These are phyloP conservation scores for Danielia oregonensis DNA, from an alignment of 805 yeast species.

Conservation along the genomic window DNA sequence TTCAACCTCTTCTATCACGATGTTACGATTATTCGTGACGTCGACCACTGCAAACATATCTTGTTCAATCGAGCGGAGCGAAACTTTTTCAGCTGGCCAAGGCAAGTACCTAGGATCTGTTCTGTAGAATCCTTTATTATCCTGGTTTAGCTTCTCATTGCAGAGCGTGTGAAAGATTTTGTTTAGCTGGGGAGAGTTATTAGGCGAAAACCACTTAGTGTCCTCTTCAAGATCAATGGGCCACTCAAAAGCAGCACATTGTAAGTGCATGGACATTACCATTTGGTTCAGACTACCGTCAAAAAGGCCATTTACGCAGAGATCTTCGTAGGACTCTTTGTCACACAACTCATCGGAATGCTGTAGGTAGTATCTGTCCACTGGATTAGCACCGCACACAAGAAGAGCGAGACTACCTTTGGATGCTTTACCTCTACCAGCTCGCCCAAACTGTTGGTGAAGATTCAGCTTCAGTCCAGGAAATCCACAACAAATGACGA, in stretches of 20 bases:
- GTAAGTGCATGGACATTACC: constrained; percentile 78
- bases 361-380: constrained; percentile 78
- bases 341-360: constrained; percentile 60
- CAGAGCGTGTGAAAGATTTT: constrained; percentile 30
- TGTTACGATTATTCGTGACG: constrained; percentile 69
- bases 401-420: constrained; percentile 81
- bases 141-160: constrained; percentile 32
- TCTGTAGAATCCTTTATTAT: constrained; percentile 27
- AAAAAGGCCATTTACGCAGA: constrained; percentile 36
- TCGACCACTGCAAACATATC: constrained; percentile 87
- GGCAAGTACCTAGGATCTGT: constrained; percentile 57
- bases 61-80: constrained; percentile 81
- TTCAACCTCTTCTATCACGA: constrained; percentile 85
- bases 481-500: constrained; percentile 89
- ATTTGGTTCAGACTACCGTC: constrained; percentile 30
- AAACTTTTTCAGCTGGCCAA: constrained; percentile 74
- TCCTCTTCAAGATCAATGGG: constrained; percentile 61
- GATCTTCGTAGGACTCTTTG: constrained; percentile 33
- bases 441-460: constrained; percentile 96
- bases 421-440: constrained; percentile 72
- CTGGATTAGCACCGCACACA: constrained; percentile 78
- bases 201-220: constrained; percentile 50
- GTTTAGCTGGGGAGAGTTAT: constrained; percentile 13
- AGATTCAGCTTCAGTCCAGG: constrained; percentile 84
- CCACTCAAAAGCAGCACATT: constrained; percentile 88